Evolutionary conservation across 192 early-diverging fungal species (phyloP).

Genomic region (Blastocladiella britannica): DNA sequence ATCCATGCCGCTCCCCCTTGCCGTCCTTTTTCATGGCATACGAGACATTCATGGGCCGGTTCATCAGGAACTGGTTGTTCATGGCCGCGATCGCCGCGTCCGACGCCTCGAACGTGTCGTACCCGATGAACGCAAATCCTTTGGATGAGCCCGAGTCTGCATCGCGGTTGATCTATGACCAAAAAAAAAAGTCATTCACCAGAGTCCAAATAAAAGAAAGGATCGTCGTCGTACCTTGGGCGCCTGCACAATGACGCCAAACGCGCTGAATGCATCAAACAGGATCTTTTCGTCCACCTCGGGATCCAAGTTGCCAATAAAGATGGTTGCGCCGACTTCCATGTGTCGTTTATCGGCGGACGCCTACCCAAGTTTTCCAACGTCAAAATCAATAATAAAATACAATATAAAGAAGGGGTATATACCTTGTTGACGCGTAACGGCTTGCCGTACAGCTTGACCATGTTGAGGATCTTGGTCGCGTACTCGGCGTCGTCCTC

Average conservation of each 20-base stretch:
- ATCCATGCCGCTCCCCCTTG: slow-evolving; percentile 89
- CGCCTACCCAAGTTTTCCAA: slow-evolving; percentile 16
- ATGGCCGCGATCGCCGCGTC: slow-evolving; percentile 96
- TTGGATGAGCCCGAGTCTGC: slow-evolving; percentile 62
- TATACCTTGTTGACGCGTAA: slow-evolving; percentile 76
- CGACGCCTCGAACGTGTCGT: slow-evolving; percentile 81
- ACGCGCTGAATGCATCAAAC: slow-evolving; percentile 85
- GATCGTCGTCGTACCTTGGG: slow-evolving; percentile 29
- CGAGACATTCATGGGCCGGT: slow-evolving; percentile 69
- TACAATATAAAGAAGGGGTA: not conserved
- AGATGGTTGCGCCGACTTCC: slow-evolving; percentile 89
- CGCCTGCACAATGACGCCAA: slow-evolving; percentile 72
- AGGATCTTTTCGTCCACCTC: slow-evolving; percentile 77
- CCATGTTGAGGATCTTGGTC: slow-evolving; percentile 89
- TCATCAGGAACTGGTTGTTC: slow-evolving; percentile 91
- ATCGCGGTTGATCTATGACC: slow-evolving; percentile 49
- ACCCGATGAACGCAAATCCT: slow-evolving; percentile 83
- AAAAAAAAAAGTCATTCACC: slow-evolving; percentile 6
- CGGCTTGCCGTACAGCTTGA: slow-evolving; percentile 85
- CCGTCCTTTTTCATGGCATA: slow-evolving; percentile 98
- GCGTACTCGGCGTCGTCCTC: slow-evolving; percentile 94
- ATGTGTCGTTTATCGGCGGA: slow-evolving; percentile 60
- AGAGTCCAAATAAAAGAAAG: not conserved
- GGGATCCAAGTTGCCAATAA: slow-evolving; percentile 88
- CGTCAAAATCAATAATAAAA: not conserved